Conservation (phyloP, 2,329 filamentous ascomycete genomes). For the Aspergillus spinulosporus region DNA sequence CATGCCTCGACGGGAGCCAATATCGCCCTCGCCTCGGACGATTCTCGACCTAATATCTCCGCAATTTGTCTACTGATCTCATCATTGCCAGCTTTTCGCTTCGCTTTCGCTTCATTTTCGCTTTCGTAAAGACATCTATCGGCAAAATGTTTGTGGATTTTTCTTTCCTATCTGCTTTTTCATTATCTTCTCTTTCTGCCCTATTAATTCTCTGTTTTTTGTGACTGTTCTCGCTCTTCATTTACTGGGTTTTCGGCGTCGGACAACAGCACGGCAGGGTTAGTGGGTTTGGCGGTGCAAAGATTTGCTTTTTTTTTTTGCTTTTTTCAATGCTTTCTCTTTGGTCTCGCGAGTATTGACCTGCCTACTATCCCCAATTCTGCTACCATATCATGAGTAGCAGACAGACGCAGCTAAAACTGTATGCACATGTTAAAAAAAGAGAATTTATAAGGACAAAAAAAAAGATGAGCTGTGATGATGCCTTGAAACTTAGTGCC, state of each 20-base stretch:
- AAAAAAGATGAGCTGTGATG: neutral
- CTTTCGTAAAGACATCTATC: constrained; percentile 10
- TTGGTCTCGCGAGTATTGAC: neutral
- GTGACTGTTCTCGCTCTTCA: neutral
- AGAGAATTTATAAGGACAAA: neutral
- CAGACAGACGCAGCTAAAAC: neutral
- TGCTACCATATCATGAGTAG: neutral
- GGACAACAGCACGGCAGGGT: neutral
- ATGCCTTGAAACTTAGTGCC: no score
- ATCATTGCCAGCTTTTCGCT: constrained; percentile 7
- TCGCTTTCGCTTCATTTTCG: neutral
- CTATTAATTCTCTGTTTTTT: neutral
- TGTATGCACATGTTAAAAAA: neutral
- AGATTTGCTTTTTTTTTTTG: neutral
- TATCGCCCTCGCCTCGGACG: neutral
- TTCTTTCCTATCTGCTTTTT: constrained; percentile 7
- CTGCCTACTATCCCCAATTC: neutral
- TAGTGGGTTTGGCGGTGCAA: neutral
- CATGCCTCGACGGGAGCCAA: neutral
- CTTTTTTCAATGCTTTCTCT: neutral
- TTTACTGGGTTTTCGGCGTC: neutral
- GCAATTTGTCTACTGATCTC: constrained; percentile 11
- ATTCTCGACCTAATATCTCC: neutral
- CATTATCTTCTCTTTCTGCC: neutral
- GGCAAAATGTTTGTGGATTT: constrained; percentile 22